Conservation (phyloP, 2,329 filamentous ascomycete genomes). For the Xylariaceae sp. region DNA sequence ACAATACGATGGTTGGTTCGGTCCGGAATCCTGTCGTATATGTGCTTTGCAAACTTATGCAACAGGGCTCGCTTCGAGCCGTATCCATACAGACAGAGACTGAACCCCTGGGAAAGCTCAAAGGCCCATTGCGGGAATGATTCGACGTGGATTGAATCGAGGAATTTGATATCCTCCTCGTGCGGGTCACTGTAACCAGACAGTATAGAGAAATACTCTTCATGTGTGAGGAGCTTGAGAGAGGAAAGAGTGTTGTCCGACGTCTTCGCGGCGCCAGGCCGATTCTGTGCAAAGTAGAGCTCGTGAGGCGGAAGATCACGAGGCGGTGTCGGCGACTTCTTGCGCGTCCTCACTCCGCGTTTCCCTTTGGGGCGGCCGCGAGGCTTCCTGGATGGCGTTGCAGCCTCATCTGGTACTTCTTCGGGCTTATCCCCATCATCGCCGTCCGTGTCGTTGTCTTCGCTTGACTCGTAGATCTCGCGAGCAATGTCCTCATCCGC, state of each 20-base stretch:
- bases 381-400: slow-evolving; percentile 46
- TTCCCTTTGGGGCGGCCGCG: slow-evolving; percentile 36
- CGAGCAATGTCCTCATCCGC: slow-evolving; percentile 63
- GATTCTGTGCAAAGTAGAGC: slow-evolving; percentile 89
- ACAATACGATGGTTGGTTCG: slow-evolving; percentile 58
- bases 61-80: slow-evolving; percentile 79
- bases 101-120: slow-evolving; percentile 81
- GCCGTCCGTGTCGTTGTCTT: slow-evolving; percentile 36
- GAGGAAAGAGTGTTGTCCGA: slow-evolving; percentile 79
- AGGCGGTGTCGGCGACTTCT: slow-evolving; percentile 72
- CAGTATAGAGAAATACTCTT: slow-evolving; percentile 77
- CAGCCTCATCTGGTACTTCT: slow-evolving; percentile 26
- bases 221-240: slow-evolving; percentile 74
- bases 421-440: slow-evolving; percentile 31
- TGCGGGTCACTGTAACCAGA: slow-evolving; percentile 64
- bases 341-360: slow-evolving; percentile 38
- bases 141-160: slow-evolving; percentile 69
- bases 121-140: slow-evolving; percentile 91
- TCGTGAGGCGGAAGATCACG: slow-evolving; percentile 81
- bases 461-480: slow-evolving; percentile 59
- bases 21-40: slow-evolving; percentile 45
- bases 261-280: slow-evolving; percentile 73
- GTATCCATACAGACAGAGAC: slow-evolving; percentile 85
- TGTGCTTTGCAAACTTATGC: slow-evolving; percentile 66
- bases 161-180: slow-evolving; percentile 60